Percentiles rank a stretch among this genome's conserved stretches.
Evolutionary conservation across 352 stramenopile species (phyloP).

Genomic region (Globisporangium lucens): DNA sequence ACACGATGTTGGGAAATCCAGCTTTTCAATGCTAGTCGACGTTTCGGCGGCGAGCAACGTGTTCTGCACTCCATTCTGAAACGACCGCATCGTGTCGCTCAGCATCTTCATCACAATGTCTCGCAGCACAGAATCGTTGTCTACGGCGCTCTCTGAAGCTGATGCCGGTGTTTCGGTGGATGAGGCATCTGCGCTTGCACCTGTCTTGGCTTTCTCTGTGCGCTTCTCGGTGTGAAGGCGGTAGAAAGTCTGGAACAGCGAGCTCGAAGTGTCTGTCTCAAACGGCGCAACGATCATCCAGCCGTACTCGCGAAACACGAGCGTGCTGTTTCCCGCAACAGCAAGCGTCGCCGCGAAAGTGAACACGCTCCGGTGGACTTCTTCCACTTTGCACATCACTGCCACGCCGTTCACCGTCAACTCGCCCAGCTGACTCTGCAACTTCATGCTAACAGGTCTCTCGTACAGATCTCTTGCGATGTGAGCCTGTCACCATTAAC

Average conservation of each 20-base stretch:
- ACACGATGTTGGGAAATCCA: background rate
- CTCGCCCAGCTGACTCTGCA: background rate
- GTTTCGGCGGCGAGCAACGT: background rate
- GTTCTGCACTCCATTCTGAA: conserved; percentile 9
- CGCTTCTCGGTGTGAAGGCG: conserved; percentile 14
- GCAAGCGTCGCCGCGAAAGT: conserved; percentile 16
- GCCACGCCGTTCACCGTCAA: conserved; percentile 11
- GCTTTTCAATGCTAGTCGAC: background rate
- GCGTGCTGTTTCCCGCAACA: background rate
- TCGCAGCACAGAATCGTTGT: background rate
- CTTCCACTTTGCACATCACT: conserved; percentile 11
- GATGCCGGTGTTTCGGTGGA: background rate
- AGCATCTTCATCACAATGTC: conserved; percentile 8
- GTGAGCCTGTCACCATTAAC: background rate
- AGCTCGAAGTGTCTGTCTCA: background rate
- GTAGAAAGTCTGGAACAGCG: conserved; percentile 13
- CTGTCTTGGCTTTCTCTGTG: background rate
- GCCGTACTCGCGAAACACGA: conserved; percentile 14
- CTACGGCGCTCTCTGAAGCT: background rate
- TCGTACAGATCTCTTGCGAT: background rate
- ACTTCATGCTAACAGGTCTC: background rate
- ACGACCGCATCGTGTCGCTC: conserved; percentile 12
- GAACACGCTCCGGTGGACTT: conserved; percentile 13
- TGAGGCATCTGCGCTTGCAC: background rate
- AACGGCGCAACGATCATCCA: conserved; percentile 14